Conservation (phyloP, 768 basidiomycete species). For the Termitomyces sp. region DNA sequence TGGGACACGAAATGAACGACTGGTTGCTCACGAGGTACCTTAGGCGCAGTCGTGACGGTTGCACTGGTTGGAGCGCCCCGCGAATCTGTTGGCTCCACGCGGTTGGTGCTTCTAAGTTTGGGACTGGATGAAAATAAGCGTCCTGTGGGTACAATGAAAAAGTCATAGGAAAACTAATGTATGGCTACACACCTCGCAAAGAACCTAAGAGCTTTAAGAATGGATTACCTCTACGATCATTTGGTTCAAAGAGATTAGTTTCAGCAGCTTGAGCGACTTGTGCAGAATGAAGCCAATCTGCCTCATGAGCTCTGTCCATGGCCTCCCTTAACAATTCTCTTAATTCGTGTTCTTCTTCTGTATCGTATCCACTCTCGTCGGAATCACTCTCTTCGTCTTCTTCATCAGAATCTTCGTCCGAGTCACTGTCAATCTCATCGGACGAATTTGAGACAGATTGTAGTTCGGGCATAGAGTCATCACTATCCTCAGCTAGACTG, state of each 20-base stretch:
- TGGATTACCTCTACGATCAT: conserved; percentile 63
- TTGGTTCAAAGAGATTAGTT: conserved; percentile 35
- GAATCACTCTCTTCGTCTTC: conserved; percentile 27
- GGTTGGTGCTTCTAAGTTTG: conserved; percentile 29
- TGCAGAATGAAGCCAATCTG: conserved; percentile 52
- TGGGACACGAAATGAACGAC: neutral
- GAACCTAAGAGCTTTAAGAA: conserved; percentile 74
- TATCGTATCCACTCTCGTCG: conserved; percentile 46
- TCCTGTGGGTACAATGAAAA: conserved; percentile 30
- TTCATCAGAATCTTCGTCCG: conserved; percentile 32
- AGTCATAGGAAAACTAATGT: neutral
- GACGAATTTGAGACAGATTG: conserved; percentile 61
- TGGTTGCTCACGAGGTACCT: conserved; percentile 1
- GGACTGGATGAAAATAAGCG: conserved; percentile 52
- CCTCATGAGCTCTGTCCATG: conserved; percentile 60
- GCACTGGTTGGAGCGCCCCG: neutral
- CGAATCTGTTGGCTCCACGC: conserved; percentile 17
- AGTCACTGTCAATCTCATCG: conserved; percentile 29
- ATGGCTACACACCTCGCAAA: conserved; percentile 48
- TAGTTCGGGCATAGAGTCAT: conserved; percentile 61
- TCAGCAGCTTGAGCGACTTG: conserved; percentile 22
- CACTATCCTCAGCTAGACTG: conserved; percentile 36
- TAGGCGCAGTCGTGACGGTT: neutral
- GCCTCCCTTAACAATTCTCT: conserved; percentile 60
- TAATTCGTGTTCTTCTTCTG: conserved; percentile 64